A percentile compares a stretch with the other conserved stretches of the same genome.
Evolutionary conservation across 495 filamentous ascomycete genomes (phyloP).

Genomic region (Neurospora sublineolata): DNA sequence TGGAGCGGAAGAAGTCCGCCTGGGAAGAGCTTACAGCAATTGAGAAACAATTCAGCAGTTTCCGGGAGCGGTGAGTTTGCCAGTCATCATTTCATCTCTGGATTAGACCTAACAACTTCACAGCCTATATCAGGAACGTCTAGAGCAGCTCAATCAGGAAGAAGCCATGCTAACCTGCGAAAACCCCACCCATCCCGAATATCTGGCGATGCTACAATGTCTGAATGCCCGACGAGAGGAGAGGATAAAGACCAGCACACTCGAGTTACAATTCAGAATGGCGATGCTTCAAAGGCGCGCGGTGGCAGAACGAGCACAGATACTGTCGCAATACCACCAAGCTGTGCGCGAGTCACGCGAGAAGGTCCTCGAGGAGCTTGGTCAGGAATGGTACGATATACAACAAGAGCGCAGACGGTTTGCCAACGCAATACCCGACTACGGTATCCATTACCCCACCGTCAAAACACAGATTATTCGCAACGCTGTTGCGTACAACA

Average conservation of each 20-base stretch:
- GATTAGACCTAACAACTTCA: constrained; percentile 8
- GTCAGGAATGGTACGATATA: constrained; percentile 79
- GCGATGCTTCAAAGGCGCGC: constrained; percentile 59
- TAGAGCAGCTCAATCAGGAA: constrained; percentile 71
- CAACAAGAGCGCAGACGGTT: constrained; percentile 79
- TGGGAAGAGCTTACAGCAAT: constrained; percentile 67
- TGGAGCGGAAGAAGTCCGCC: constrained; percentile 65
- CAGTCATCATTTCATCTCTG: neutral
- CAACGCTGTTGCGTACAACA: constrained; percentile 80
- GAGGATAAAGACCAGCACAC: constrained; percentile 62
- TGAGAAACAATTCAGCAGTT: constrained; percentile 72
- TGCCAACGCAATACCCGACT: constrained; percentile 71
- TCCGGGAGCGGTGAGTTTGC: constrained; percentile 67
- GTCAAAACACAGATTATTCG: constrained; percentile 59
- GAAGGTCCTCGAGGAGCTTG: constrained; percentile 61
- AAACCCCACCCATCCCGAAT: constrained; percentile 76
- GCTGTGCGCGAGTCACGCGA: constrained; percentile 71
- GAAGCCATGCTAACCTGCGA: constrained; percentile 67
- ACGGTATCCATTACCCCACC: constrained; percentile 59
- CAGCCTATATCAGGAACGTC: constrained; percentile 78
- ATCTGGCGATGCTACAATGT: constrained; percentile 71
- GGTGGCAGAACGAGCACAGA: constrained; percentile 68
- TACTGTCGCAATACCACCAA: constrained; percentile 81
- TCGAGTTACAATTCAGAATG: constrained; percentile 59
- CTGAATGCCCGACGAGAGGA: constrained; percentile 70